Conservation (phyloP, 352 stramenopile species). For the Pythium scleroteichum region DNA sequence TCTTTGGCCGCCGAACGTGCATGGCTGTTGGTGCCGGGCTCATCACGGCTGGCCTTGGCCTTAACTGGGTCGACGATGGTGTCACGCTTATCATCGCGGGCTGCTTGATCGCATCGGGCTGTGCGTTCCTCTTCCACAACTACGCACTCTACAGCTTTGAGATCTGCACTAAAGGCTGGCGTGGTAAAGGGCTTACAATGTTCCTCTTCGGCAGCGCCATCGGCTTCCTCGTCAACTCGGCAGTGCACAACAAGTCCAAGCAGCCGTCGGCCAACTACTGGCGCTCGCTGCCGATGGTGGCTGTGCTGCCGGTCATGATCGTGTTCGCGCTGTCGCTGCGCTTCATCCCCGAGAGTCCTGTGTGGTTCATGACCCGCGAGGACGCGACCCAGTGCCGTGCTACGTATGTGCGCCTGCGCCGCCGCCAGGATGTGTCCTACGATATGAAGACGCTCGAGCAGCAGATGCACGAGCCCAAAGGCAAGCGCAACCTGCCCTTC, state of each 20-base stretch:
- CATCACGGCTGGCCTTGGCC: constrained; percentile 46
- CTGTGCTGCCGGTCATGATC: constrained; percentile 56
- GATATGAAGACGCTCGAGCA: constrained; percentile 59
- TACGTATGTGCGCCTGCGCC: constrained; percentile 61
- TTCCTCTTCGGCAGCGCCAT: constrained; percentile 78
- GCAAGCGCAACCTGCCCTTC: constrained; percentile 60
- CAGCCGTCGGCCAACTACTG: constrained; percentile 50
- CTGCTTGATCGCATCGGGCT: constrained; percentile 53
- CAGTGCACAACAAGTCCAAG: constrained; percentile 62
- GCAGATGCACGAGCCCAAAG: constrained; percentile 51
- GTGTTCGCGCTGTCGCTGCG: constrained; percentile 54
- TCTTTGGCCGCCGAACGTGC: constrained; percentile 56
- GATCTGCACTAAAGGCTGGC: constrained; percentile 87
- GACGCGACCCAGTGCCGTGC: constrained; percentile 49
- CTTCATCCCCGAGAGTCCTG: constrained; percentile 79
- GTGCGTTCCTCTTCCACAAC: constrained; percentile 71
- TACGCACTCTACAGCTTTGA: constrained; percentile 83
- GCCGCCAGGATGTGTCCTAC: constrained; percentile 65
- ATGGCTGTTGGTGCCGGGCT: constrained; percentile 60
- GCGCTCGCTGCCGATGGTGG: constrained; percentile 64
- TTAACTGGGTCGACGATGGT: constrained; percentile 67
- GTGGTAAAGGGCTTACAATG: constrained; percentile 81
- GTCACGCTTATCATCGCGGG: constrained; percentile 54
- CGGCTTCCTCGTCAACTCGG: constrained; percentile 64
- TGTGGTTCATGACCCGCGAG: constrained; percentile 58